Conservation (phyloP, 116 monocot genomes). For the Papilionanthe hybrid region DNA sequence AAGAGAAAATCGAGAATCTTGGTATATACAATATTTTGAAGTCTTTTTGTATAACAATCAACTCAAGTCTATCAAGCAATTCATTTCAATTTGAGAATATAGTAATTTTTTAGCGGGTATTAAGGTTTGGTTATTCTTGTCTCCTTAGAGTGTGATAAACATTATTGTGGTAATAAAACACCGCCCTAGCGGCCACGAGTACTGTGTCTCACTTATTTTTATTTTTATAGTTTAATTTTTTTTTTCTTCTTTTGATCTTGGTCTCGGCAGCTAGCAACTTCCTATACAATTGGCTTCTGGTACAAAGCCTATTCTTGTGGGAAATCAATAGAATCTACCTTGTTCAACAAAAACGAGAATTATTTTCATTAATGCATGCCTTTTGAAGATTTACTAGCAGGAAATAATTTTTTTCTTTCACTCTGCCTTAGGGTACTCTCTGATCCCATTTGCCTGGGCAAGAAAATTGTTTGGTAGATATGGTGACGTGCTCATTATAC, state of each 20-base stretch:
- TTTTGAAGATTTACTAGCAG: neutral
- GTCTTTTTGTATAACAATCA: neutral
- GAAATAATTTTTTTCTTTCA: neutral
- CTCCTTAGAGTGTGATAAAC: neutral
- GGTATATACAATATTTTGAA: neutral
- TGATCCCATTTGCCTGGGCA: neutral
- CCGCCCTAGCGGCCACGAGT: neutral
- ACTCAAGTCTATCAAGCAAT: neutral
- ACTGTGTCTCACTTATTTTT: neutral
- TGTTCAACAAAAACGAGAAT: neutral
- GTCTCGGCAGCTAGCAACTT: neutral
- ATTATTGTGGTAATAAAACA: neutral
- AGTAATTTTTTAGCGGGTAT: neutral
- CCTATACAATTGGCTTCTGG: neutral
- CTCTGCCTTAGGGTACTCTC: neutral
- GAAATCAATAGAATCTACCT: neutral
- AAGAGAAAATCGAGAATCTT: neutral
- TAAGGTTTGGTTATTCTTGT: neutral
- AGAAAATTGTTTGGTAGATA: too few species aligned
- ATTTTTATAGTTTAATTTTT: neutral
- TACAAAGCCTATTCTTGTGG: neutral
- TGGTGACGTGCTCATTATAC: neutral
- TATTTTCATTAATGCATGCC: neutral
- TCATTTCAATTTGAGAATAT: neutral
- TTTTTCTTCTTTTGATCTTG: conserved; percentile 1